Percentiles rank a stretch among this genome's conserved stretches.
These are phyloP conservation scores for Hyphopichia wangnamkhiaoensis DNA, from an alignment of 1,139 yeast species.

Conservation along the genomic window DNA sequence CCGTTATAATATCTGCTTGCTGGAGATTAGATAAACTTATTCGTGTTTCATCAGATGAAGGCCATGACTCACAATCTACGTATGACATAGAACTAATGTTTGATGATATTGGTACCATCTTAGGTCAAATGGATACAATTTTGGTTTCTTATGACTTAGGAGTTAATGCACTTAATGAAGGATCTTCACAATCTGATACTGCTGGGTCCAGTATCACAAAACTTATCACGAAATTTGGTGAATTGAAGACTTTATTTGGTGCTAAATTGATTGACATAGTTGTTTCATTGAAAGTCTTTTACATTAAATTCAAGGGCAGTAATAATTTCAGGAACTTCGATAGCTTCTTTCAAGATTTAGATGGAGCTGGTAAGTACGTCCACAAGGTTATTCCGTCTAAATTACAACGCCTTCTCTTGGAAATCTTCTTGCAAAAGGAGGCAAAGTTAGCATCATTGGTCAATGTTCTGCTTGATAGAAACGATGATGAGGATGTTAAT, in stretches of 20 bases:
- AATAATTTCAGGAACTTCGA: constrained; percentile 30
- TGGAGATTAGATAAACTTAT: constrained; percentile 39
- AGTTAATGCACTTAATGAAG: constrained; percentile 10
- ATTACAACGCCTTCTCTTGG: constrained; percentile 26
- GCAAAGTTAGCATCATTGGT: constrained; percentile 25
- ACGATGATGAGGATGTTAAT: constrained; percentile 59
- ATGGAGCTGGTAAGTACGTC: constrained; percentile 16
- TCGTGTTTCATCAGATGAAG: constrained; percentile 14
- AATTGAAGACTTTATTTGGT: constrained; percentile 25
- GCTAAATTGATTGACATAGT: constrained; percentile 33
- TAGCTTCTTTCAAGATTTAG: constrained; percentile 21
- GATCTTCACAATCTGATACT: constrained; percentile 11
- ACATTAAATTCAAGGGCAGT: constrained; percentile 25
- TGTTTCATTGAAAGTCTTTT: constrained; percentile 35
- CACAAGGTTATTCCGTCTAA: constrained; percentile 17
- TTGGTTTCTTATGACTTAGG: constrained; percentile 7
- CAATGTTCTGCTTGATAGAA: constrained; percentile 50
- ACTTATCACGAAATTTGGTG: constrained; percentile 19
- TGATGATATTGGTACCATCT: constrained; percentile 7
- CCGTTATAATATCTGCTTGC: constrained; percentile 26
- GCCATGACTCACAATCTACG: constrained; percentile 15
- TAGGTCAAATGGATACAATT: constrained; percentile 4
- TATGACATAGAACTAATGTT: constrained; percentile 21
- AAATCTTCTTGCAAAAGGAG: constrained; percentile 37
- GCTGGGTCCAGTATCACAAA: constrained; percentile 7